A percentile compares a stretch with the other conserved stretches of the same genome.
Evolutionary conservation across 208 protist genomes (phyloP).

Genomic region (Trypanosoma brucei): DNA sequence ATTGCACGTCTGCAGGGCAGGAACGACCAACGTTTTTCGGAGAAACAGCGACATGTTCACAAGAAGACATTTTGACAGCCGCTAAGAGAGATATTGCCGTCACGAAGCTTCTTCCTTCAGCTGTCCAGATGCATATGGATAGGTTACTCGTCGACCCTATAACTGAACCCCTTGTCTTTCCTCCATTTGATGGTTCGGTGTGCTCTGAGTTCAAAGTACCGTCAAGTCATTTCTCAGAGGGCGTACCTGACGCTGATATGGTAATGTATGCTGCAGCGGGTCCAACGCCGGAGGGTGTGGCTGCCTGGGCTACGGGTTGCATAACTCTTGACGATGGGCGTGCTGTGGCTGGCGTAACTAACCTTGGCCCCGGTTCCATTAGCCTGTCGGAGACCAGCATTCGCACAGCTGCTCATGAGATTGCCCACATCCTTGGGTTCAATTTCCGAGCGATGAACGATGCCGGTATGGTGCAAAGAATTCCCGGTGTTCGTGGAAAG

Average conservation of each 20-base stretch:
- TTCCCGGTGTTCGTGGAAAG: constrained; percentile 38
- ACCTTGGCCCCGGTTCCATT: constrained; percentile 40
- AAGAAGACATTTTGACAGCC: constrained; percentile 31
- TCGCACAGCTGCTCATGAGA: constrained; percentile 61
- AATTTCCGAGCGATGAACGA: constrained; percentile 1
- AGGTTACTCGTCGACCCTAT: constrained; percentile 38
- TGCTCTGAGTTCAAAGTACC: constrained; percentile 52
- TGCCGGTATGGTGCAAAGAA: constrained; percentile 4
- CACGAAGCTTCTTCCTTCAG: constrained; percentile 29
- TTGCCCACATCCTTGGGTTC: constrained; percentile 79
- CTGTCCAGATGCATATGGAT: constrained; percentile 37
- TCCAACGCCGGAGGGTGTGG: neutral
- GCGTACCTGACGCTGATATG: constrained; percentile 49
- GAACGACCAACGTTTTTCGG: constrained; percentile 20
- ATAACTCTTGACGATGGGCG: constrained; percentile 5
- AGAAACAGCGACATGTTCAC: constrained; percentile 18
- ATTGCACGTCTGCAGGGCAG: constrained; percentile 35
- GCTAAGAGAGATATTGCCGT: constrained; percentile 22
- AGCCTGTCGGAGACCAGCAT: constrained; percentile 6
- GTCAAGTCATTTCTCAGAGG: constrained; percentile 20
- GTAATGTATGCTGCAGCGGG: constrained; percentile 60
- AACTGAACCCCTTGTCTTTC: constrained; percentile 7
- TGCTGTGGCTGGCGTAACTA: constrained; percentile 41
- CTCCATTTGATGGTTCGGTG: neutral
- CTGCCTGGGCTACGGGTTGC: constrained; percentile 22